Evolutionary conservation across 306 rosid genomes (phyloP), one percentile per base, ranked within the genome.

Genomic region (Neltuma alba): DNA sequence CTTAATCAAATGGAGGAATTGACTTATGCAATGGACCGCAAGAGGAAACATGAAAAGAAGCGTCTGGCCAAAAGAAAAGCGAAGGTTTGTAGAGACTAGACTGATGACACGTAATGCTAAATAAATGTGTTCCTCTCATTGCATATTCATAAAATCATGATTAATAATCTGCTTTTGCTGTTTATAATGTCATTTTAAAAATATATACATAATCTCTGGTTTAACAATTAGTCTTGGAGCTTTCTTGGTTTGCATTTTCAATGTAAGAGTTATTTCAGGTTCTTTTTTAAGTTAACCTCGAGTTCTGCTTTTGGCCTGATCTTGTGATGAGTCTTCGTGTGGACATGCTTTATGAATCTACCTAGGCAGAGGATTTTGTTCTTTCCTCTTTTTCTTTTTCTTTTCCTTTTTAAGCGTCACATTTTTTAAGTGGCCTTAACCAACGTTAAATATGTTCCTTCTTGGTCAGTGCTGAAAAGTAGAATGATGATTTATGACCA

Each of bases 1-100:
- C 97, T 95, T 14, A 85, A 91, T 78, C 95, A 95, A 84, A 95
- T 95, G 99, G 99, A 95, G 88, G 97, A 93, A 86, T 84, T 95
- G 68, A 82, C 94, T 11, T 7, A 87, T 82, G 92, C 90, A 6
- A 82, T 91, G 91, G 97, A 89, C 50, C 96, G 84, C 42, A 95
- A 95, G 88, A 93, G 87, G 90, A 95, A 90, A 85, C 93, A 92
- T 66, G 87, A 60, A 60, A 93, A 93, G 78, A 95, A 90, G 86
- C 83, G 87, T 76, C 85, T 91, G 73, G 88, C 94, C 1, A 95
- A 91, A 83, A 93, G 95, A 83, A 83, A 77, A 84, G 94, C 93
- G 2, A 92, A 95, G 93, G 98, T 94, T 79, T 73, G n/a, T n/a
- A n/a, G n/a, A n/a, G n/a, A n/a, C 75, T 75, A 48, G 61, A 73